These are phyloP conservation scores for Inga laurina DNA, from an alignment of 306 rosid species.

Conservation along the genomic window DNA sequence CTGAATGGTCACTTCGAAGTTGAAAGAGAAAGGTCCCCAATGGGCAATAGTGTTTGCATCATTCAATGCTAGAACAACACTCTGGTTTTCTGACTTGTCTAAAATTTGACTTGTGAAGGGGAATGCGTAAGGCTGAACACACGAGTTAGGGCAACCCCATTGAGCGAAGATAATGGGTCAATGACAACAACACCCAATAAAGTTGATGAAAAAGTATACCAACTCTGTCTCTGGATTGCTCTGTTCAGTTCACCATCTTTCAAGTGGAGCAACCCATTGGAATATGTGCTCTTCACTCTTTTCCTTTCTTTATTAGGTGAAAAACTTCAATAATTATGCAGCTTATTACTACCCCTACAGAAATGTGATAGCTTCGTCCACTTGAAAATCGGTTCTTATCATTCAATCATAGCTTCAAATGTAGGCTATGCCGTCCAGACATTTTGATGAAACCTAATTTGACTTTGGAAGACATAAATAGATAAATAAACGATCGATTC, in stretches of 20 bases:
- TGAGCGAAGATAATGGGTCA: conserved; percentile 40
- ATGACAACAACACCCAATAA: conserved; percentile 30
- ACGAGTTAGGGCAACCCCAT: conserved; percentile 18
- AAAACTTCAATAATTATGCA: neutral
- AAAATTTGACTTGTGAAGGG: conserved; percentile 21
- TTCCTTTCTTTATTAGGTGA: neutral
- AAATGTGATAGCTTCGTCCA: conserved; percentile 5
- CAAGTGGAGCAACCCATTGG: conserved; percentile 27
- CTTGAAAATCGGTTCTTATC: neutral
- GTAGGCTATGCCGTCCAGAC: conserved; percentile 24
- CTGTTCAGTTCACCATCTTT: conserved; percentile 27
- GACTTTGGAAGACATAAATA: conserved; percentile 37
- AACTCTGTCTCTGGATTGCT: neutral
- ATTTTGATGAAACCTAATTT: conserved; percentile 18
- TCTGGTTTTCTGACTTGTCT: neutral
- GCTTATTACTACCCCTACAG: neutral
- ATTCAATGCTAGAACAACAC: conserved; percentile 5
- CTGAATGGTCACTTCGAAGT: neutral
- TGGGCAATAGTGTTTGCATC: neutral
- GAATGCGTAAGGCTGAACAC: neutral
- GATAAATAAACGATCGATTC: conserved; percentile 47
- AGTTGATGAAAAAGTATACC: conserved; percentile 10
- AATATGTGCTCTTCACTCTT: conserved; percentile 37
- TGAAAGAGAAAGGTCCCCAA: neutral
- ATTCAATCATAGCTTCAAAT: conserved; percentile 10